Conservation (phyloP, 768 basidiomycete species). For the Pholiota conissans region DNA sequence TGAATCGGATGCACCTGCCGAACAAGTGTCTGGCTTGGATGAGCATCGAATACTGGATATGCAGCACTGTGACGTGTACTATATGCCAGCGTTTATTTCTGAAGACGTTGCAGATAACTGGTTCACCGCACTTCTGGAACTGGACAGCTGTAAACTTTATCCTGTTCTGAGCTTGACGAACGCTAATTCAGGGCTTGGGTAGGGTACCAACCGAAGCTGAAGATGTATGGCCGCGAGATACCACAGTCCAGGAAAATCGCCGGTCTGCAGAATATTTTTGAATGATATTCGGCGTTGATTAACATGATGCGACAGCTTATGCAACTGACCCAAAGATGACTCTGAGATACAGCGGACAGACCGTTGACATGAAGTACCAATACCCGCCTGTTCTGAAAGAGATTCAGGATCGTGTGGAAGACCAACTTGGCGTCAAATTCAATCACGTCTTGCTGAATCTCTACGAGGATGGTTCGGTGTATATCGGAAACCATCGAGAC, state of each 20-base stretch:
- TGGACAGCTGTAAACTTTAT: slow-evolving; percentile 11
- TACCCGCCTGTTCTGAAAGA: slow-evolving; percentile 27
- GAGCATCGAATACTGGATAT: slow-evolving; percentile 23
- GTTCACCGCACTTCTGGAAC: slow-evolving; percentile 18
- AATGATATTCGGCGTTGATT: neutral
- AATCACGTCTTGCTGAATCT: slow-evolving; percentile 32
- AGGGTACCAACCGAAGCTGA: slow-evolving; percentile 29
- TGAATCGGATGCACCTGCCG: neutral
- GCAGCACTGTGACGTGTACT: slow-evolving; percentile 28
- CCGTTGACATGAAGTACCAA: slow-evolving; percentile 27
- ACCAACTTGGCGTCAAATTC: slow-evolving; percentile 26
- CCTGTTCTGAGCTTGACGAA: neutral
- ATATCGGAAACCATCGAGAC: slow-evolving; percentile 32
- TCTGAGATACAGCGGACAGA: slow-evolving; percentile 31
- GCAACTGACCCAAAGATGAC: slow-evolving; percentile 24
- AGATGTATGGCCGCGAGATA: slow-evolving; percentile 26
- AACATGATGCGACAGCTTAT: slow-evolving; percentile 19
- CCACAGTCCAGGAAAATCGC: slow-evolving; percentile 32
- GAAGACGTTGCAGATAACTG: slow-evolving; percentile 20
- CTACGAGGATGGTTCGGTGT: slow-evolving; percentile 29
- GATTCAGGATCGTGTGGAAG: slow-evolving; percentile 30
- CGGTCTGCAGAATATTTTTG: slow-evolving; percentile 12
- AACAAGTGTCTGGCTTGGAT: slow-evolving; percentile 12
- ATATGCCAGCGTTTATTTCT: slow-evolving; percentile 24
- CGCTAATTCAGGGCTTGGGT: neutral